Evolutionary conservation across 2,329 filamentous ascomycete species (phyloP), one percentile per base, ranked within the genome.

Genomic region (Trichocomaceae sp.): DNA sequence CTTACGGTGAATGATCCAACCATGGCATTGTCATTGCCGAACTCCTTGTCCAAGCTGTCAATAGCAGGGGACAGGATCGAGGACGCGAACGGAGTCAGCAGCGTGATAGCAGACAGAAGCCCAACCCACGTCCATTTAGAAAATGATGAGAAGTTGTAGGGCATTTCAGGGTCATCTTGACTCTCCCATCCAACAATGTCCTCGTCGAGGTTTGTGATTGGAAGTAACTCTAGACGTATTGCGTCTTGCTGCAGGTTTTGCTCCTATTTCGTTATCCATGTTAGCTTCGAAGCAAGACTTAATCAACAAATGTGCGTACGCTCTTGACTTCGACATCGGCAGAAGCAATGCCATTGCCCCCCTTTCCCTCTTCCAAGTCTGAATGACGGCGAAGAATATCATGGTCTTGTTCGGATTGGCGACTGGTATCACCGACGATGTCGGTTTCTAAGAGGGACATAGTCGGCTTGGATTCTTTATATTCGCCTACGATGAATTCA

Each of bases 141-240:
- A 7, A 31, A 31, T 0, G 50, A 1, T 3, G 60, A 9, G 48
- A 68, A 84, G 66, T 85, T 84, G 60, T 82, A 73, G 1, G 82
- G 82, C 68, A 81, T 80, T 2, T 71, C 68, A 0, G 80, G 80
- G 62, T 85, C 20, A 52, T 79, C 75, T 62, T 81, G 78, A 37
- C 73, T 66, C 3, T 84, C 81, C 82, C 82, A 84, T 35, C 81
- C 82, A 17, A 84, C 77, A 56, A 84, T 63, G n/a, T 77, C 78
- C 1, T 67, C 69, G 52, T 72, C 72, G 19, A 84, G 75, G 59
- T 84, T 74, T 17, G 74, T 76, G 26, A 76, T 59, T 0, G 80
- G 81, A n/a, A 69, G 56, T 42, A 23, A 6, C 22, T 50, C 47
- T n/a, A 23, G 33, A 8, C 33, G 33, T 22, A 50, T 50, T 23